Evolutionary conservation across 2,329 filamentous ascomycete genomes (phyloP), one percentile per base, ranked within the genome.

Genomic region (Alternaria angustiovoidea): DNA sequence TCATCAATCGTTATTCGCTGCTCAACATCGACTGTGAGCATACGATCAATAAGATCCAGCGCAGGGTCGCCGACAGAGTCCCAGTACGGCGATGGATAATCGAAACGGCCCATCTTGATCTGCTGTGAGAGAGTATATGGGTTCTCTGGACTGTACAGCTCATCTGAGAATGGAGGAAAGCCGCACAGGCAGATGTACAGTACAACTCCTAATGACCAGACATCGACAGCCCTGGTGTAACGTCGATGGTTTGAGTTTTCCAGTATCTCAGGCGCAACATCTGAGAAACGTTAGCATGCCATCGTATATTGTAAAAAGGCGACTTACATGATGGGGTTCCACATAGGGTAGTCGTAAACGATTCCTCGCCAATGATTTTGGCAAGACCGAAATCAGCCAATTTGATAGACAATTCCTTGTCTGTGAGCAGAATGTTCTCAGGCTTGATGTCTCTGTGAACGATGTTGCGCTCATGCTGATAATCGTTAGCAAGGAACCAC

Each of bases 401-500:
- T 80, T 99, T 99, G 65, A 97, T 90, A 60, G 89, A 89, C 28
- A 97, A 81, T 34, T 95, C 86, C 72, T 92, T 93, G 79, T 97
- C 93, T 5, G 91, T 88, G 36, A 99, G 82, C 8, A 99, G 82
- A 34, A 99, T 98, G 72, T 98, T 98, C 76, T 98, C 94, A 0
- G 94, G 94, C 79, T 97, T 98, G 80, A 99, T 97, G 71, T 99
- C 95, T 59, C 95, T 91, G 78, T 99, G 95, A 5, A 98, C 94
- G 77, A 99, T 96, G 71, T 95, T 96, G 64, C 95, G 91, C 62
- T 98, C 95, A 76, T 99, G 95, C 94, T 97, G 62, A 34, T 59
- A 36, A 18, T 8, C 34, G 43, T 82, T 51, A 82, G 76, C 47
- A 46, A 20, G 11, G 38, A 18, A 32, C 8, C 26, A 18, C 39